These are phyloP conservation scores for Colletotrichum truncatum DNA, from an alignment of 2,329 filamentous ascomycete genomes.

Conservation along the genomic window DNA sequence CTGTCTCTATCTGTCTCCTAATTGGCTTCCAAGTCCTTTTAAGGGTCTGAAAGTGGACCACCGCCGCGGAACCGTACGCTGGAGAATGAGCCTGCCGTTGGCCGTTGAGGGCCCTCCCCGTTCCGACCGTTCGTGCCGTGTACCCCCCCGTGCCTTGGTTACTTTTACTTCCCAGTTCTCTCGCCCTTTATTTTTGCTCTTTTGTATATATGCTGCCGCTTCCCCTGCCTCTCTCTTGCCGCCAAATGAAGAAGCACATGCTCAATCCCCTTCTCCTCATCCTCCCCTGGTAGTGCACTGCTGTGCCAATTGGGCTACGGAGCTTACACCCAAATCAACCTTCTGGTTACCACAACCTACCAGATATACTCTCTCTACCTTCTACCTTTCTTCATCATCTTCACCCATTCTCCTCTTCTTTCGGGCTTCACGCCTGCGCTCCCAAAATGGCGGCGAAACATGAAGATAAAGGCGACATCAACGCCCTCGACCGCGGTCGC, in stretches of 20 bases:
- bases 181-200: background rate
- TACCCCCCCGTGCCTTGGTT: background rate
- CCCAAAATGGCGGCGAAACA: background rate
- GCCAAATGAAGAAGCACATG: background rate
- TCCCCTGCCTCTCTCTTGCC: background rate
- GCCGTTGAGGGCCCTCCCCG: constrained; percentile 10
- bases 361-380: background rate
- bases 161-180: background rate
- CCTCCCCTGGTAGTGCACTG: background rate
- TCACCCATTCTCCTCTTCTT: background rate
- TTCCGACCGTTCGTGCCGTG: constrained; percentile 7
- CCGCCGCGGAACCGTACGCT: constrained; percentile 9
- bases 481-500: background rate
- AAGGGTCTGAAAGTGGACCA: constrained; percentile 3
- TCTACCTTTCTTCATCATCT: background rate
- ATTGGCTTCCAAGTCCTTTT: background rate
- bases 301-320: background rate
- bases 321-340: background rate
- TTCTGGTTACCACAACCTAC: background rate
- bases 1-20: background rate
- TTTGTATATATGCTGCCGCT: background rate
- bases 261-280: background rate
- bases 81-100: background rate
- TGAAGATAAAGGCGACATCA: background rate
- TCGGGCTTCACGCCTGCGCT: background rate